phyloP scores from a whole-genome alignment of 306 rosid species.

The Dalbergia cochinchinensis region DNA sequence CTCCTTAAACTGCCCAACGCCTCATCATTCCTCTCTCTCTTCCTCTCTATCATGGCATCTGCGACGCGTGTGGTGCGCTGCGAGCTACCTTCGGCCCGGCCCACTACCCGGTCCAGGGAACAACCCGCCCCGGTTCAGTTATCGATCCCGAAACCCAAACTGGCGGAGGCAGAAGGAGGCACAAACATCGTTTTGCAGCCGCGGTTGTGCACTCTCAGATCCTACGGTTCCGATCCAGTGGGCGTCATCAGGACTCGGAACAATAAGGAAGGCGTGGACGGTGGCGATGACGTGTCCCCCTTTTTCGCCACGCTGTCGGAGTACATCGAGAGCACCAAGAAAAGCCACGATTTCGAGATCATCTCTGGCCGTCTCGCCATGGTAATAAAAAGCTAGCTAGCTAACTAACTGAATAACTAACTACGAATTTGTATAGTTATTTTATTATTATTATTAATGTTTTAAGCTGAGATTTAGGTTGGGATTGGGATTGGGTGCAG shows the following conservation, averaged over 20 bases:
- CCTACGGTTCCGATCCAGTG: slow-evolving; percentile 73
- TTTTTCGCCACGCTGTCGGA: slow-evolving; percentile 83
- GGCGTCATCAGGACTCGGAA: slow-evolving; percentile 54
- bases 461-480: neutral
- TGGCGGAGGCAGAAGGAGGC: slow-evolving; percentile 51
- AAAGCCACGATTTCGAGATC: slow-evolving; percentile 89
- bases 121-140: slow-evolving; percentile 54
- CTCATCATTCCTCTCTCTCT: neutral
- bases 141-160: slow-evolving; percentile 53
- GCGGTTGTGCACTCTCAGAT: slow-evolving; percentile 81
- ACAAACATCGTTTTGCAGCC: slow-evolving; percentile 82
- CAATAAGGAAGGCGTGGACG: slow-evolving; percentile 39
- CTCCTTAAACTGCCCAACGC: neutral
- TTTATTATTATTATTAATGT: too few species aligned
- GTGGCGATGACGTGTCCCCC: slow-evolving; percentile 55
- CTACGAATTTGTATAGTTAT: too few species aligned
- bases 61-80: slow-evolving; percentile 56
- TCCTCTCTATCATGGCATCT: slow-evolving; percentile 53
- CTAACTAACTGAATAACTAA: neutral
- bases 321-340: slow-evolving; percentile 84
- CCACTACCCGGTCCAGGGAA: slow-evolving; percentile 37
- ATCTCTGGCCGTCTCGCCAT: slow-evolving; percentile 97
- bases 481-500: slow-evolving; percentile 51
- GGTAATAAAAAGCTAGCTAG: slow-evolving; percentile 55
- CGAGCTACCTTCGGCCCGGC: slow-evolving; percentile 42